These are phyloP conservation scores for Paracorniculantispora psalliotae DNA, from an alignment of 2,329 filamentous ascomycete species.

Conservation along the genomic window DNA sequence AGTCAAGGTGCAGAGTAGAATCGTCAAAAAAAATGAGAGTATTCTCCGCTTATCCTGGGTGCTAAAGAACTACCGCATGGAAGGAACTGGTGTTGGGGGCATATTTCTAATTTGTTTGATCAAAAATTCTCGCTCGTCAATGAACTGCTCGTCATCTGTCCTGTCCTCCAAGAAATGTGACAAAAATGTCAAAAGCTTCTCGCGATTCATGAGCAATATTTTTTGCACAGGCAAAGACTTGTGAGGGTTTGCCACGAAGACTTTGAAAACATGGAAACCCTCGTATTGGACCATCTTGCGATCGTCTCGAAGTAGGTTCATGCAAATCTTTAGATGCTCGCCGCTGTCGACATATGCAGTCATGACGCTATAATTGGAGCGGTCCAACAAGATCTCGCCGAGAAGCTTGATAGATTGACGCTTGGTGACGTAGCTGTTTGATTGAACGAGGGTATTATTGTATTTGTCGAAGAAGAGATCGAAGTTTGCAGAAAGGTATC, in stretches of 20 bases:
- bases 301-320: constrained; percentile 94
- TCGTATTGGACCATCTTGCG: constrained; percentile 99
- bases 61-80: constrained; percentile 35
- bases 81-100: constrained; percentile 52
- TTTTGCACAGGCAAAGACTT: constrained; percentile 95
- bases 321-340: constrained; percentile 95
- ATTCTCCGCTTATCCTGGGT: not conserved
- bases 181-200: constrained; percentile 82
- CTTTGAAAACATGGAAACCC: constrained; percentile 98
- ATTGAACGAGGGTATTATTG: constrained; percentile 82
- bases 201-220: constrained; percentile 93
- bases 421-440: constrained; percentile 95
- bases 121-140: constrained; percentile 94
- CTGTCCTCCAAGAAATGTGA: constrained; percentile 90
- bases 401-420: constrained; percentile 96
- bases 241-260: constrained; percentile 97
- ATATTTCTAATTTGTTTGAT: constrained; percentile 85
- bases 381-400: constrained; percentile 88
- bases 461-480: constrained; percentile 89
- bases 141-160: constrained; percentile 97
- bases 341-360: constrained; percentile 92
- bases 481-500: constrained; percentile 85
- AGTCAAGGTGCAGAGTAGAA: too few species aligned
- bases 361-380: constrained; percentile 98
- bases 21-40: not conserved